Evolutionary conservation across 768 basidiomycete species (phyloP).

Genomic region (Lyophyllum atratum): DNA sequence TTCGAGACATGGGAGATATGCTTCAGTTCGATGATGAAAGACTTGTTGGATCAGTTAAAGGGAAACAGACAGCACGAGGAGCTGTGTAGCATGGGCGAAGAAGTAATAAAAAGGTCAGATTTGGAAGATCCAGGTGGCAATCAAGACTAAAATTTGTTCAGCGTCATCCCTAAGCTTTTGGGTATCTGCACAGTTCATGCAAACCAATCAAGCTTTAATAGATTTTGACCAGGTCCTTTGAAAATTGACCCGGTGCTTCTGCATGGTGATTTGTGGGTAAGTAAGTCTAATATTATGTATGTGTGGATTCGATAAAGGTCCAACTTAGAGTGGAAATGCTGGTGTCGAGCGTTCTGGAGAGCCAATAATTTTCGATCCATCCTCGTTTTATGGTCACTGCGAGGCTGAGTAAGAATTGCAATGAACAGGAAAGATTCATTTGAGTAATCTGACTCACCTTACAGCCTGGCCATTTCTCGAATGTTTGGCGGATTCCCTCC

Average conservation of each 20-base stretch:
- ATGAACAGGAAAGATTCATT: background rate
- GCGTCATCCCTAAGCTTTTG: constrained; percentile 75
- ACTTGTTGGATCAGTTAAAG: constrained; percentile 50
- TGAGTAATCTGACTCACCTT: background rate
- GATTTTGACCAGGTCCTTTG: constrained; percentile 39
- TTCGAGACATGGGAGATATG: constrained; percentile 71
- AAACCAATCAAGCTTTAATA: background rate
- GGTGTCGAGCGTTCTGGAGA: constrained; percentile 56
- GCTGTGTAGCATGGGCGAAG: constrained; percentile 52
- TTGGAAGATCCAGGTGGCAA: background rate
- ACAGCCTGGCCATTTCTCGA: constrained; percentile 72
- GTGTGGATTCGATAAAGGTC: constrained; percentile 4
- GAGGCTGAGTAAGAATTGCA: constrained; percentile 68
- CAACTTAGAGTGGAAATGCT: constrained; percentile 67
- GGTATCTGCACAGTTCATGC: constrained; percentile 25
- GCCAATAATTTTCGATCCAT: constrained; percentile 77
- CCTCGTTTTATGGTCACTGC: constrained; percentile 79
- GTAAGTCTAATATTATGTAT: constrained; percentile 13
- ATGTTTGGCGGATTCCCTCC: constrained; percentile 78
- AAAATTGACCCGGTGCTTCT: constrained; percentile 66
- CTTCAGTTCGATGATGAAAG: constrained; percentile 60
- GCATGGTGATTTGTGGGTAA: constrained; percentile 83
- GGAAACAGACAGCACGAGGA: constrained; percentile 41
- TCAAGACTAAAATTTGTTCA: constrained; percentile 24
- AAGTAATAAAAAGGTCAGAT: constrained; percentile 51